These are phyloP conservation scores for Dentipellis sp. DNA, from an alignment of 768 basidiomycete genomes.

Conservation along the genomic window DNA sequence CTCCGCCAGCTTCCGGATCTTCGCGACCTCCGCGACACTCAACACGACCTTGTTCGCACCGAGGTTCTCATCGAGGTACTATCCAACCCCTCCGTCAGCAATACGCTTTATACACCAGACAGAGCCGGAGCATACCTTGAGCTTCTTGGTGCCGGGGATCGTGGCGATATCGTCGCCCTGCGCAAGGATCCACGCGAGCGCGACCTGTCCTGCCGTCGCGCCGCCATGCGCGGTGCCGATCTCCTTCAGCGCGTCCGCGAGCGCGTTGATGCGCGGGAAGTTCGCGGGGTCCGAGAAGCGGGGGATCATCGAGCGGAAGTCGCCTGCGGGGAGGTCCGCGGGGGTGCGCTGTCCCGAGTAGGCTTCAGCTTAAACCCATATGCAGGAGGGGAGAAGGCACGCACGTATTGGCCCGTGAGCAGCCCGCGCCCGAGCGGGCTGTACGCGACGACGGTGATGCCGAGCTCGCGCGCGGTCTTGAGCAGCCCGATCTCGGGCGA, in stretches of 20 bases:
- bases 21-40: not conserved
- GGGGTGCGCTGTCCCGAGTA: constrained; percentile 15
- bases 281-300: constrained; percentile 25
- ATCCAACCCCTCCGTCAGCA: not conserved
- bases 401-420: constrained; percentile 20
- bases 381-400: not conserved
- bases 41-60: not conserved
- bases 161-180: constrained; percentile 39
- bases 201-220: constrained; percentile 5
- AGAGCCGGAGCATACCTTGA: constrained; percentile 20
- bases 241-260: constrained; percentile 24
- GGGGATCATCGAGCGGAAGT: constrained; percentile 20
- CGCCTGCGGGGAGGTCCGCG: constrained; percentile 21
- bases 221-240: constrained; percentile 24
- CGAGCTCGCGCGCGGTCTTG: constrained; percentile 23
- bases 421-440: constrained; percentile 25
- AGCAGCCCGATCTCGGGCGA: constrained; percentile 16
- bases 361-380: not conserved
- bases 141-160: constrained; percentile 37
- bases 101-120: not conserved
- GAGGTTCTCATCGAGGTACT: not conserved
- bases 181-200: constrained; percentile 37
- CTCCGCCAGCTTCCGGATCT: no score
- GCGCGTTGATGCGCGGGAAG: constrained; percentile 33
- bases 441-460: constrained; percentile 27